Conservation (phyloP, 2,329 filamentous ascomycete species). For the Drechmeria coniospora region DNA sequence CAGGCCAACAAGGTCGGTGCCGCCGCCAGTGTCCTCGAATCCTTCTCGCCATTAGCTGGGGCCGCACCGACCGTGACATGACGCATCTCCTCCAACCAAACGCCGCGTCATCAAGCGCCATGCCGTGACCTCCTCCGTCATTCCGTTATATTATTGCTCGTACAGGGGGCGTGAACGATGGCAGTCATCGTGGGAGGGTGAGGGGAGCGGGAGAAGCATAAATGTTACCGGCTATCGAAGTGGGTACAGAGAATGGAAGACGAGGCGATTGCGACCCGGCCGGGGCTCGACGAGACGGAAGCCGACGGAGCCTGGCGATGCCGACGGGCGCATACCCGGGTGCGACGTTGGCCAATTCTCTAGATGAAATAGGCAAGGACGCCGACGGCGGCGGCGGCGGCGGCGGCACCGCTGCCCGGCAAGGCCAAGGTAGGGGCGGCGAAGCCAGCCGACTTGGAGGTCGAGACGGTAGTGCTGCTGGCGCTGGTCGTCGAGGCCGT, state of each 20-base stretch:
- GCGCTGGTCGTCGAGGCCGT: constrained; percentile 9
- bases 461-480: constrained; percentile 17
- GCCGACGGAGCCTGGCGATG: constrained; percentile 4
- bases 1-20: constrained; percentile 8
- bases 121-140: constrained; percentile 7
- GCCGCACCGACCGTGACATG: not conserved
- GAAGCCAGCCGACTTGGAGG: constrained; percentile 13
- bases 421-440: constrained; percentile 27
- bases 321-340: too few relatives aligned
- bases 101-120: constrained; percentile 4
- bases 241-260: constrained; percentile 17
- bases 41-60: constrained; percentile 1
- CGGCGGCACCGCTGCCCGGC: constrained; percentile 26
- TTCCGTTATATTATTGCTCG: constrained; percentile 9
- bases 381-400: constrained; percentile 32
- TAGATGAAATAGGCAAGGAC: constrained; percentile 38
- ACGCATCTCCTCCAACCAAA: not conserved
- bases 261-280: constrained; percentile 3
- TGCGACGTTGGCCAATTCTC: constrained; percentile 1
- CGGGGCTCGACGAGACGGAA: too few relatives aligned
- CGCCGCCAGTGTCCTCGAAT: constrained; percentile 3
- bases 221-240: constrained; percentile 15
- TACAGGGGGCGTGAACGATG: constrained; percentile 4
- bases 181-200: constrained; percentile 3
- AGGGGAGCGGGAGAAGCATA: constrained; percentile 8